These are phyloP conservation scores for Pascua sp. DNA, from an alignment of 1,284 basidiomycete species.

Conservation along the genomic window DNA sequence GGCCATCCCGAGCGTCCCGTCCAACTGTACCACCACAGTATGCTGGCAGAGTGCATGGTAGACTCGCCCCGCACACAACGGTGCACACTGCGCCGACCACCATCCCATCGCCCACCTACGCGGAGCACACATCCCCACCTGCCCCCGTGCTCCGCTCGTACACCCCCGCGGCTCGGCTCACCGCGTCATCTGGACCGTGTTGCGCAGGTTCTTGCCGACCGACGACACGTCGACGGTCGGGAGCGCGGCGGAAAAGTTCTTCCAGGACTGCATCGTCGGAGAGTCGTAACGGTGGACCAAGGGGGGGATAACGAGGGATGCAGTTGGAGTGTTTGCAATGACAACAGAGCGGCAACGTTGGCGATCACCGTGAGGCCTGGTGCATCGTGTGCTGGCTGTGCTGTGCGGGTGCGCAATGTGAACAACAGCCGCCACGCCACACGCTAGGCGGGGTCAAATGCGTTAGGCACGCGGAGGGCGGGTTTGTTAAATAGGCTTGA, in stretches of 20 bases:
- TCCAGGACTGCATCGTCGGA: conserved; percentile 44
- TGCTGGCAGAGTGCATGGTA: too few species aligned
- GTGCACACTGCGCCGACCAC: not conserved
- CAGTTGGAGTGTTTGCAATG: not conserved
- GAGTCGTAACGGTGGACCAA: not conserved
- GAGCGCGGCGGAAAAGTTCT: conserved; percentile 42
- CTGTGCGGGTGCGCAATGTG: not conserved
- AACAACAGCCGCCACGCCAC: too few species aligned
- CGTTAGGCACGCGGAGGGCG: too few species aligned
- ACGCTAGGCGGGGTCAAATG: too few species aligned
- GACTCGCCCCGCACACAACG: too few species aligned
- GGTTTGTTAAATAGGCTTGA: too few species aligned
- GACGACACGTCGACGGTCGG: conserved; percentile 46
- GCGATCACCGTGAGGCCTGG: not conserved
- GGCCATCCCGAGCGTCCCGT: not conserved
- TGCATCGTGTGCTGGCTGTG: not conserved
- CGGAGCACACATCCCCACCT: not conserved
- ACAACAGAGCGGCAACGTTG: too few species aligned
- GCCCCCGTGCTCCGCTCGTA: not conserved
- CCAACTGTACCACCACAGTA: too few species aligned
- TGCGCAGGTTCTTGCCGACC: conserved; percentile 75
- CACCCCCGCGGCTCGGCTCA: conserved; percentile 21
- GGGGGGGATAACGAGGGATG: not conserved
- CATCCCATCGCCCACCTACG: not conserved
- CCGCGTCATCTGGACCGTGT: conserved; percentile 80